Base-by-base conservation (phyloP, 495 filamentous ascomycete genomes). In the Aspergillus affinis region DNA sequence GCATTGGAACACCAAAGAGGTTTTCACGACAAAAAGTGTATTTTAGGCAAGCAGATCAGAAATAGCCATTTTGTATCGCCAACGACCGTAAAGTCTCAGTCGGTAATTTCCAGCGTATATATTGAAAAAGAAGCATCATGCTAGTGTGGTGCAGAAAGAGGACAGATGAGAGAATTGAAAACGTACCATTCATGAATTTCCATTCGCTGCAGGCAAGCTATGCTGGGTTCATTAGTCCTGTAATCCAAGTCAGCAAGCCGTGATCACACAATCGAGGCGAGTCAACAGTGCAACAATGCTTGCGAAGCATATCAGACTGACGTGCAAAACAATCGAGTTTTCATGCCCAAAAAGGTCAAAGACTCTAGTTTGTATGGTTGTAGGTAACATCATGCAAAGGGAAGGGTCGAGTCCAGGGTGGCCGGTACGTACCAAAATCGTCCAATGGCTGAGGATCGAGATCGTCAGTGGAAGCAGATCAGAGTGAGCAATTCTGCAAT, bases 41-140 rank as follows among this genome's bases (percentile, higher is more conserved):
- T 56, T 49, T 51, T 23, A 23, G 36, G 47, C 48, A 50, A 60
- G 55, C 51, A 55, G 55, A 69, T 96, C 93, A 97, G 93, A 87
- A 80, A 86, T 82, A 96, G 91, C 91, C 91, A 88, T 85, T 88
- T 2, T 84, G 72, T 95, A 78, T 92, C 90, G 82, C 89, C 92
- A 90, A 82, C 69, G 81, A 84, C 83, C 77, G 71, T 66, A 78
- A 79, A 82, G 84, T 77, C 85, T 98, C 90, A 86, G 93, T 88
- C 93, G 93, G 93, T 98, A 98, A 98, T 97, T 98, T 96, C 92
- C 92, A 96, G 90, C 90, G 90, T 95, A 93, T 90, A 85, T 82
- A 62, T 71, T 79, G 85, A 87, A 81, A 79, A 86, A 81, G n/a
- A 81, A 79, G 83, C 91, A 95, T 97, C 93, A 93, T 86, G 65